phyloP scores from a whole-genome alignment of 140 eudicot genomes.

The Senecio squalidus region DNA sequence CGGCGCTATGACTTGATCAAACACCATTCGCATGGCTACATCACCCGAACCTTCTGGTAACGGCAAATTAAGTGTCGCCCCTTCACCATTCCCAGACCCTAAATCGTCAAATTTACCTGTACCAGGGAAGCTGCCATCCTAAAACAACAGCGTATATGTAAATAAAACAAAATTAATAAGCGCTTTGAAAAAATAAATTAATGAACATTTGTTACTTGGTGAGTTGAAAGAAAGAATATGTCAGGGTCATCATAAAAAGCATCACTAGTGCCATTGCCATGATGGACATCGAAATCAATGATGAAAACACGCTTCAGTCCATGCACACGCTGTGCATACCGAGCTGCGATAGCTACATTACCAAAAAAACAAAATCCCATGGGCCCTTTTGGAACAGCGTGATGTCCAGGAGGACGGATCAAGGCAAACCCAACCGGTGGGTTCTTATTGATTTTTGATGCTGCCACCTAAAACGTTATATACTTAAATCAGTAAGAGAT shows the following conservation, averaged over 20 bases:
- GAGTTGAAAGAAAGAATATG: slow-evolving; percentile 85
- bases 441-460: slow-evolving; percentile 45
- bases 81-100: slow-evolving; percentile 73
- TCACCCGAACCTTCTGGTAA: slow-evolving; percentile 88
- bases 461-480: slow-evolving; percentile 48
- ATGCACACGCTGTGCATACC: slow-evolving; percentile 80
- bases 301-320: slow-evolving; percentile 82
- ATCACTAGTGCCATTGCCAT: slow-evolving; percentile 93
- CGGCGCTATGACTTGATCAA: slow-evolving; percentile 73
- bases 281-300: slow-evolving; percentile 91
- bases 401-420: slow-evolving; percentile 93
- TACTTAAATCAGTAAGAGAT: background rate
- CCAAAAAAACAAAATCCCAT: slow-evolving; percentile 97
- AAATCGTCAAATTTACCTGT: slow-evolving; percentile 70
- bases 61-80: slow-evolving; percentile 77
- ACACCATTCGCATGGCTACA: slow-evolving; percentile 70
- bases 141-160: slow-evolving; percentile 6
- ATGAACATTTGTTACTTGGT: slow-evolving; percentile 48
- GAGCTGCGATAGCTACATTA: slow-evolving; percentile 88
- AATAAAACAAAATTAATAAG: background rate
- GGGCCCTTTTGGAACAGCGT: slow-evolving; percentile 88
- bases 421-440: slow-evolving; percentile 88
- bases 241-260: slow-evolving; percentile 94
- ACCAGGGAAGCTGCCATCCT: slow-evolving; percentile 97
- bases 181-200: background rate